These are phyloP conservation scores for Sphagnum magellanicum DNA, from an alignment of 228 moss, liverwort and hornwort genomes.

Conservation along the genomic window DNA sequence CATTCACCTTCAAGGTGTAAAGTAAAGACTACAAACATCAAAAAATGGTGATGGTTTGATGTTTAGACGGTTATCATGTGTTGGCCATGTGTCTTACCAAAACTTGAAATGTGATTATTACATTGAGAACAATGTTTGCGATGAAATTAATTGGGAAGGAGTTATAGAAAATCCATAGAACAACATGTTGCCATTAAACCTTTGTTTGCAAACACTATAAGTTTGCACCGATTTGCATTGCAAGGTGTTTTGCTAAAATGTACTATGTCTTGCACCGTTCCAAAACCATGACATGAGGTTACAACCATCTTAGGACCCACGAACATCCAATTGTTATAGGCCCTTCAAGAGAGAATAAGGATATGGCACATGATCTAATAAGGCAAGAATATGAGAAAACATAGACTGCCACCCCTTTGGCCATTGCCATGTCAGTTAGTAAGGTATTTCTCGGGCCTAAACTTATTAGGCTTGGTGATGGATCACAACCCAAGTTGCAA, in stretches of 20 bases:
- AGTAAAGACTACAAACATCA: background rate
- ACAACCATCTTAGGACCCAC: background rate
- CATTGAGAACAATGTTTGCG: background rate
- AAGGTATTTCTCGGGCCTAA: background rate
- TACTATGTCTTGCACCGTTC: background rate
- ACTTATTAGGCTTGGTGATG: too few species aligned
- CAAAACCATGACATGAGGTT: background rate
- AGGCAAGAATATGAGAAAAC: background rate
- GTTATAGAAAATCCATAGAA: background rate
- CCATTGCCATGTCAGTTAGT: background rate
- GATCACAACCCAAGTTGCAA: too few species aligned
- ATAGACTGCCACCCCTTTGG: background rate
- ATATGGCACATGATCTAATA: background rate
- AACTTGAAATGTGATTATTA: background rate
- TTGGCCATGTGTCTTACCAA: background rate
- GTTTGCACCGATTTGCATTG: background rate
- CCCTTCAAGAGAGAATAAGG: background rate
- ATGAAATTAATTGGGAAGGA: background rate
- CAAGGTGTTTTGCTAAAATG: background rate
- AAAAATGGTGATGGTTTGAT: background rate
- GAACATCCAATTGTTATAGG: background rate
- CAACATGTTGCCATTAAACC: background rate
- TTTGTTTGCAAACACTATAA: background rate
- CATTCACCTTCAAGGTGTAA: background rate
- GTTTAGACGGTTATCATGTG: background rate